These are phyloP conservation scores for Amauroascus verrucosus DNA, from an alignment of 2,329 filamentous ascomycete genomes.

Conservation along the genomic window DNA sequence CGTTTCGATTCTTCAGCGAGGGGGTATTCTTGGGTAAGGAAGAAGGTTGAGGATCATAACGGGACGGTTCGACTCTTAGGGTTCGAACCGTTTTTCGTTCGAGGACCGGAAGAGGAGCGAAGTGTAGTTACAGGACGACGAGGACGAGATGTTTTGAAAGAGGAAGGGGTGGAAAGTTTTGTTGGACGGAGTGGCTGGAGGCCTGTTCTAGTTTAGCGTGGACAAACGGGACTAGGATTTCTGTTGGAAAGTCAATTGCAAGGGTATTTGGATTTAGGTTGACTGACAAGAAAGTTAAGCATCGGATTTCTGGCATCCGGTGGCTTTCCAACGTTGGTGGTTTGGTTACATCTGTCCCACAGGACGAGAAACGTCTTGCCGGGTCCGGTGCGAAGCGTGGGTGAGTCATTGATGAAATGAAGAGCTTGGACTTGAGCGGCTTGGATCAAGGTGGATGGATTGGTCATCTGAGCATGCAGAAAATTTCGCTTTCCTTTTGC, in stretches of 20 bases:
- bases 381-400: neutral
- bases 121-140: conserved; percentile 56
- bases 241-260: too few species aligned
- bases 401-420: neutral
- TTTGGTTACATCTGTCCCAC: too few species aligned
- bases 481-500: neutral
- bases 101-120: conserved; percentile 51
- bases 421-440: neutral
- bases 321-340: neutral
- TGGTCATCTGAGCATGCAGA: conserved; percentile 1
- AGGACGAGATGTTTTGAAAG: conserved; percentile 49
- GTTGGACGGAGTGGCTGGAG: conserved; percentile 52
- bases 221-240: too few species aligned
- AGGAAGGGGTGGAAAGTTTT: conserved; percentile 52
- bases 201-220: conserved; percentile 21
- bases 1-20: conserved; percentile 5
- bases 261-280: neutral
- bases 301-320: neutral
- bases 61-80: conserved; percentile 19
- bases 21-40: conserved; percentile 14
- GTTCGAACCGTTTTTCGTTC: conserved; percentile 52
- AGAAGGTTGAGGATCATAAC: conserved; percentile 24
- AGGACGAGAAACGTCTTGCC: too few species aligned
- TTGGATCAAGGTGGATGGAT: neutral
- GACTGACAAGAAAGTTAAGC: neutral